Percentiles rank a stretch among this genome's conserved stretches.
Conservation (phyloP, 78 protist genomes). For the Planoprotostelium fungivorum region DNA sequence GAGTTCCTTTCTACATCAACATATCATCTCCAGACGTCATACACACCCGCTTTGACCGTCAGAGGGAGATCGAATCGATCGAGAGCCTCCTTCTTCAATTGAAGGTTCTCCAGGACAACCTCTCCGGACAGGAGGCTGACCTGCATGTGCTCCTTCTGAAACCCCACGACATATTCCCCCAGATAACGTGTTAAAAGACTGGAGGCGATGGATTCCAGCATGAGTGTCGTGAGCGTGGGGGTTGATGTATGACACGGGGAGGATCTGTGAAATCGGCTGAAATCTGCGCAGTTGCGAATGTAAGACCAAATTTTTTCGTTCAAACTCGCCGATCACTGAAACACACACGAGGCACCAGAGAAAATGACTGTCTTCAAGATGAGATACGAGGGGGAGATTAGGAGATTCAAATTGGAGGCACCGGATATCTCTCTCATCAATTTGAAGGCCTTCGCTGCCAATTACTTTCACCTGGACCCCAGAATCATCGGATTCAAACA, state of each 20-base stretch:
- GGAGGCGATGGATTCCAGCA: not conserved
- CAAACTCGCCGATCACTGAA: not conserved
- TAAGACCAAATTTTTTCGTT: not conserved
- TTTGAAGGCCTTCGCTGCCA: not conserved
- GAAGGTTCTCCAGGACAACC: not conserved
- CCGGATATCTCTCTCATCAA: not conserved
- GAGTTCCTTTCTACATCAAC: not conserved
- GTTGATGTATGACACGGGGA: too few species aligned
- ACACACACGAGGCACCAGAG: not conserved
- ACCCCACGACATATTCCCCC: not conserved
- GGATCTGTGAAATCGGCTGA: too few species aligned
- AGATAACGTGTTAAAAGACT: not conserved
- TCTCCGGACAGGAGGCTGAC: not conserved
- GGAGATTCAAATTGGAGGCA: not conserved
- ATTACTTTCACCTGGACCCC: not conserved
- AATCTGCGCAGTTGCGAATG: too few species aligned
- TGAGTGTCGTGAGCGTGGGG: not conserved
- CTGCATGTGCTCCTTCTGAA: not conserved
- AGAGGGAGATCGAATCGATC: not conserved
- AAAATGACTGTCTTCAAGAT: not conserved
- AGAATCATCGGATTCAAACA: not conserved
- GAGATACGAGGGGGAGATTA: not conserved
- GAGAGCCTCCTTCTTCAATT: not conserved
- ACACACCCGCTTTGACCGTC: not conserved
- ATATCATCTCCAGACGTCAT: not conserved